Percentiles rank a stretch among this genome's conserved stretches.
phyloP scores from a whole-genome alignment of 208 protist genomes.

The Angomonas deanei region DNA sequence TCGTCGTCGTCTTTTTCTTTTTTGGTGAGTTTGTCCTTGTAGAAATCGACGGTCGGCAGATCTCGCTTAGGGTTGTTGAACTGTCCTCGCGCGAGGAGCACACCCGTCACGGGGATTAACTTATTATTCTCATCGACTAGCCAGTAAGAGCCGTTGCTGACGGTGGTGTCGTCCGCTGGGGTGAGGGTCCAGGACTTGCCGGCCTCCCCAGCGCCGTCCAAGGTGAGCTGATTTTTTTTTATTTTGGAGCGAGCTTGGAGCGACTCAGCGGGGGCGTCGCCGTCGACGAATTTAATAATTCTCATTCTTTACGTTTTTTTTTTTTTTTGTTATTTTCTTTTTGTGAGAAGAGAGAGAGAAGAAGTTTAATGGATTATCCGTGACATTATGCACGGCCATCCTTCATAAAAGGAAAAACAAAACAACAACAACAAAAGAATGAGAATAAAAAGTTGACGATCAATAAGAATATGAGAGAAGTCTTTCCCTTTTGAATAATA shows the following conservation, averaged over 20 bases:
- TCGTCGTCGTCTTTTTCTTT: background rate
- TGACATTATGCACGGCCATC: background rate
- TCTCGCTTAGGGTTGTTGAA: too few relatives aligned
- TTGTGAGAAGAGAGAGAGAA: background rate
- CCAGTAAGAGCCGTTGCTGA: background rate
- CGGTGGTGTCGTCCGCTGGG: background rate
- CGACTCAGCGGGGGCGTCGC: too few relatives aligned
- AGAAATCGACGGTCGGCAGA: too few relatives aligned
- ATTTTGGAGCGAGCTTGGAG: too few relatives aligned
- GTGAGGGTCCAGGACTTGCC: too few relatives aligned
- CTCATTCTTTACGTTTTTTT: too few relatives aligned
- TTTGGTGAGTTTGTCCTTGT: background rate
- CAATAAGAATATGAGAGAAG: background rate
- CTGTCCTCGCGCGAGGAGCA: too few relatives aligned
- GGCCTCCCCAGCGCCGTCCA: too few relatives aligned
- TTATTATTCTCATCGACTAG: slow-evolving; percentile 23
- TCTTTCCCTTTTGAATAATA: too few relatives aligned
- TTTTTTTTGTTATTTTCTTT: too few relatives aligned
- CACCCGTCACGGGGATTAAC: slow-evolving; percentile 17
- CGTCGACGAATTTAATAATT: too few relatives aligned
- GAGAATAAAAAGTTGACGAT: background rate
- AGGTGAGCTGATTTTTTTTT: too few relatives aligned
- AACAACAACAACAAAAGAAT: slow-evolving; percentile 12
- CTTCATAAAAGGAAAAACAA: slow-evolving; percentile 12
- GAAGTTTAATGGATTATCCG: background rate